Conservation (phyloP, 2,329 filamentous ascomycete species). For the Diaporthe australafricana region DNA sequence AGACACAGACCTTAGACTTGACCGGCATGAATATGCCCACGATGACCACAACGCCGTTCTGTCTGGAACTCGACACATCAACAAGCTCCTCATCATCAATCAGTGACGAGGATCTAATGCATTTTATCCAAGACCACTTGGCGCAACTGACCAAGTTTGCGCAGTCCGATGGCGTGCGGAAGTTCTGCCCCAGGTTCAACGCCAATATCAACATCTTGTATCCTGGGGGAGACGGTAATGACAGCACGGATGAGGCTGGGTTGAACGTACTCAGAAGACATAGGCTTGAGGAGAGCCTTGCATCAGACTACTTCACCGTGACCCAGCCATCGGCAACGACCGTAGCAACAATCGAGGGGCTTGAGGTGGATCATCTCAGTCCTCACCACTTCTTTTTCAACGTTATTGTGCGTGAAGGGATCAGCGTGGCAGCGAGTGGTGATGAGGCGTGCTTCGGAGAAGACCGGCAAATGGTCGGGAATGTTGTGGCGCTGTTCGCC, state of each 20-base stretch:
- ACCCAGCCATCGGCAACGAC: conserved; percentile 15
- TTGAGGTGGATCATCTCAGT: conserved; percentile 27
- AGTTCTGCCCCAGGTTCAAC: conserved; percentile 35
- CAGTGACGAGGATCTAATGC: conserved; percentile 9
- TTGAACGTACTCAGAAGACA: conserved; percentile 31
- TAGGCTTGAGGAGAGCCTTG: conserved; percentile 37
- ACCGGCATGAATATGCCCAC: conserved; percentile 22
- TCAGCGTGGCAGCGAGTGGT: conserved; percentile 36
- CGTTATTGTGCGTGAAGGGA: conserved; percentile 31
- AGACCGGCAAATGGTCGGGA: not conserved
- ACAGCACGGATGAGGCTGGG: not conserved
- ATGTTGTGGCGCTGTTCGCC: too few species aligned
- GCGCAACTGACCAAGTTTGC: conserved; percentile 37
- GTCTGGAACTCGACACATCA: not conserved
- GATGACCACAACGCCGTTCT: conserved; percentile 23
- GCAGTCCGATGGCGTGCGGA: conserved; percentile 34
- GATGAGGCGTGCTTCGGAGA: conserved; percentile 30
- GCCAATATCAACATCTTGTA: conserved; percentile 38
- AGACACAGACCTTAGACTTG: conserved; percentile 33
- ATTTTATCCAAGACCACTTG: conserved; percentile 35
- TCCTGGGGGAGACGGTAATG: not conserved
- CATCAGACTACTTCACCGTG: conserved; percentile 38
- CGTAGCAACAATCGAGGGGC: conserved; percentile 21
- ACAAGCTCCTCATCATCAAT: not conserved
- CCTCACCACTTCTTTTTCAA: conserved; percentile 37